Evolutionary conservation across 345 rosid species (phyloP).

Genomic region (Salix caprea): DNA sequence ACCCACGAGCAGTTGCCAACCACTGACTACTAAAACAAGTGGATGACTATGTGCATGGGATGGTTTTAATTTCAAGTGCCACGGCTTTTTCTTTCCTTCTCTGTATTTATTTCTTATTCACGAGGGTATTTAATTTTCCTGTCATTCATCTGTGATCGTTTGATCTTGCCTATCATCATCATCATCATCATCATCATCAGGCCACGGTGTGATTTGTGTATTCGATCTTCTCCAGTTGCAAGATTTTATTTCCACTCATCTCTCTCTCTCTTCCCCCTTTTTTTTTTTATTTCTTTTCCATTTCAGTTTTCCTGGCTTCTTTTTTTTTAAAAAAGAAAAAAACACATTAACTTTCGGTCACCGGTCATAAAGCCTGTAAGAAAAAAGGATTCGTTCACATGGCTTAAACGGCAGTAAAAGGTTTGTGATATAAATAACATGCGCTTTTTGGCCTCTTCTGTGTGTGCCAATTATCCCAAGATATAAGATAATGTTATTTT

Average conservation of each 20-base stretch:
- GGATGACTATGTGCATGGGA: background rate
- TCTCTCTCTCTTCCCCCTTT: background rate
- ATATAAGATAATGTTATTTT: no score
- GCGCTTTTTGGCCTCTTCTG: no score
- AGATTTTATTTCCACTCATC: background rate
- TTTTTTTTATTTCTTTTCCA: background rate
- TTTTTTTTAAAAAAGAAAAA: background rate
- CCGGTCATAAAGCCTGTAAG: no score
- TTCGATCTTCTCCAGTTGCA: constrained; percentile 7
- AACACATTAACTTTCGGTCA: no score
- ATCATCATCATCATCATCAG: background rate
- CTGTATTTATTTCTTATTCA: constrained; percentile 9
- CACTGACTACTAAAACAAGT: constrained; percentile 50
- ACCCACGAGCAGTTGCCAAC: constrained; percentile 64
- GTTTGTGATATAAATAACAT: no score
- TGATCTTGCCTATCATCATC: constrained; percentile 1
- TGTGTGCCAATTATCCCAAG: no score
- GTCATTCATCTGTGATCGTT: constrained; percentile 25
- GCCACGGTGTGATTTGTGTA: constrained; percentile 19
- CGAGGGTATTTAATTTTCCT: constrained; percentile 6
- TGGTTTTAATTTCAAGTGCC: background rate
- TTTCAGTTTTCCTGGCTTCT: background rate
- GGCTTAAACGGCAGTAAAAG: no score
- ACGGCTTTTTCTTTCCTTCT: constrained; percentile 9
- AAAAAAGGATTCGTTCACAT: no score